Evolutionary conservation across 1,139 yeast species (phyloP), one percentile per base, ranked within the genome.

Genomic region (Taphrina pruni): DNA sequence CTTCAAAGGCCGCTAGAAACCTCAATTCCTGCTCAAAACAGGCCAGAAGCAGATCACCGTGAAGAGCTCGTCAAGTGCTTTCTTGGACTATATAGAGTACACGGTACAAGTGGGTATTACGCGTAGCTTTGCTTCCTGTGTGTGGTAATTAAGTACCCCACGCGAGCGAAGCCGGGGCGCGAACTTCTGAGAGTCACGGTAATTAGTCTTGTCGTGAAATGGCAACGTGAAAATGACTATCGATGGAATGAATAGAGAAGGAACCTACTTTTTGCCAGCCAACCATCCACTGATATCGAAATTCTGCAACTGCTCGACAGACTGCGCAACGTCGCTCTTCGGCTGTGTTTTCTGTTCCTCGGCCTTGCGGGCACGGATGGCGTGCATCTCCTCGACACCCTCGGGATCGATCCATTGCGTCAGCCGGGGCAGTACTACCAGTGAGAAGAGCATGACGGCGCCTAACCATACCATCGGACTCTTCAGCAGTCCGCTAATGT

Each of bases 281-380:
- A 64, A 55, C 67, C 67, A 64, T 8, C 67, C 67, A 55, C 61
- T 54, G 21, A 64, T 20, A n/a, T 64, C 67, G 52, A 64, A 54
- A 39, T 64, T 64, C 55, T 64, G 67, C 48, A 64, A 17, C 39
- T 38, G 46, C 56, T 64, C 61, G 11, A 64, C 67, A 6, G 60
- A 55, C 20, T 64, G 55, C 6, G 9, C 52, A 36, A 38, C 61
- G 2, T 21, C 52, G 14, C 43, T 39, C 48, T 17, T 45, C 39
- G 60, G 67, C 39, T 32, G 38, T 2, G 26, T 35, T 17, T 17
- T 51, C n/a, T 20, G 41, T n/a, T 39, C 60, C 39, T 43, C 61
- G 17, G 55, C 65, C 48, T 48, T 43, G 21, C 45, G 21, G 46
- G 60, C 67, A 11, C 38, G 43, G 1, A 64, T 43, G 20, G 38